Evolutionary conservation across 345 rosid species (phyloP), one percentile per base, ranked within the genome.

Genomic region (Physaria fendleri): DNA sequence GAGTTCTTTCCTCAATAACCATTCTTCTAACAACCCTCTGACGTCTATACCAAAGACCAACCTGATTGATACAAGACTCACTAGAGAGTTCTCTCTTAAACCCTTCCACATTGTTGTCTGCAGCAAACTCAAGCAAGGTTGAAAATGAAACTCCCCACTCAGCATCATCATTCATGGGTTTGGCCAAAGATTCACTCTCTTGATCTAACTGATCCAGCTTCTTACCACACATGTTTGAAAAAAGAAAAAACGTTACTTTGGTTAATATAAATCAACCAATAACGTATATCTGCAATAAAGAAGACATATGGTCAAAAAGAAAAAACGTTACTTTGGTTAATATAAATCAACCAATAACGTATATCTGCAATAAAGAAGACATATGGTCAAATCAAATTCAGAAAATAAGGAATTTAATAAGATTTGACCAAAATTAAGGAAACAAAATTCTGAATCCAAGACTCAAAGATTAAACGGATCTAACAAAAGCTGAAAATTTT

Each of bases 1-100:
- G n/a, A n/a, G 89, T 81, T 52, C 79, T 71, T 2, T 65, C 77
- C 55, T 74, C 77, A 21, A 66, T 51, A 28, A 79, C 85, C 64
- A 81, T 67, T 52, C 72, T 77, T 37, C 78, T 81, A 27, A 78
- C 78, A 32, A 68, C 33, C 66, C 58, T 53, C 21, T 71, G 74
- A 24, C 68, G 77, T 50, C 64, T 48, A 59, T 75, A 82, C 84
- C 84, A 75, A 11, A 79, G 73, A 42, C 79, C 80, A 29, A 66
- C 50, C 54, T 71, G 71, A 48, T 65, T 45, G 56, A 75, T 27
- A 55, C 62, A 59, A 11, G 80, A 40, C 27, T 46, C 79, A 24
- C 46, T 30, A 43, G 76, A 69, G 3, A 73, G 55, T 8, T 68
- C 74, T 4, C 33, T 15, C 67, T 71, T 79, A 40, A 77, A 73